Conservation (phyloP, 208 protist species). For the Naegleria gruberi region DNA sequence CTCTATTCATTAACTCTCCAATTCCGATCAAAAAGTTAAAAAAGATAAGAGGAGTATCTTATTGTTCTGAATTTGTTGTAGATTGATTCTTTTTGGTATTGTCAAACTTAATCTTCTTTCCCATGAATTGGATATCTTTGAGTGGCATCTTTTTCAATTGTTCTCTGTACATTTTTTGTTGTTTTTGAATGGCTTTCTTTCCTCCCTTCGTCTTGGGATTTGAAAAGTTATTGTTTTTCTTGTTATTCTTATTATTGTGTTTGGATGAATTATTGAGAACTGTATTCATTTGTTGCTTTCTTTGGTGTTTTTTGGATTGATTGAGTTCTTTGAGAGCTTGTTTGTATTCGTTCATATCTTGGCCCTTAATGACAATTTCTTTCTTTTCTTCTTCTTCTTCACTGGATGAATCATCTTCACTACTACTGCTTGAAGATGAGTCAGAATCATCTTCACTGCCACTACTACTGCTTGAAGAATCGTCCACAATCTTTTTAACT, state of each 20-base stretch:
- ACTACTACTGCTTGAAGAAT: no score
- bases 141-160: not conserved
- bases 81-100: not conserved
- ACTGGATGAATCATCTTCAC: no score
- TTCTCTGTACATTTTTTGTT: not conserved
- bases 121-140: not conserved
- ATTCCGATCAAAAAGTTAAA: no score
- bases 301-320: not conserved
- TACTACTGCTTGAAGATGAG: no score
- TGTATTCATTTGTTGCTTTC: not conserved
- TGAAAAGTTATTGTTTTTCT: not conserved
- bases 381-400: no score
- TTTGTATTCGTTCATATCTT: no score
- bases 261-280: not conserved
- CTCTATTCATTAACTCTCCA: no score
- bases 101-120: not conserved
- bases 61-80: no score
- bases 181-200: not conserved
- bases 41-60: no score
- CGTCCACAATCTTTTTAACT: no score
- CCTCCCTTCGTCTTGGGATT: not conserved
- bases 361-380: no score
- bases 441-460: no score
- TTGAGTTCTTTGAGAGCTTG: not conserved
- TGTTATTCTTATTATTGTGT: not conserved